phyloP scores from a whole-genome alignment of 108 stramenopile species.

The Bacterosira constricta region DNA sequence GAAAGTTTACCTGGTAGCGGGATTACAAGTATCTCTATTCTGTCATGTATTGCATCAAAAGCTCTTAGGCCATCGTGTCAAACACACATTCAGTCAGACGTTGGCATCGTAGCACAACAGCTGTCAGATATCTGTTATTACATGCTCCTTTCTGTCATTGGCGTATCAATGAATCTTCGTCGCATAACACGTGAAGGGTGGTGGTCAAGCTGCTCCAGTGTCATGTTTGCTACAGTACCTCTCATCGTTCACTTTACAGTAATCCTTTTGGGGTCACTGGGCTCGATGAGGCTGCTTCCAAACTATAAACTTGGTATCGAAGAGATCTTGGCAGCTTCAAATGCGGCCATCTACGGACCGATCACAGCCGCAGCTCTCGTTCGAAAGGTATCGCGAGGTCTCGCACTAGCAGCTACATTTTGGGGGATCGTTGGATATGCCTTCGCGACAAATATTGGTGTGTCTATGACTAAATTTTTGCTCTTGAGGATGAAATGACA shows the following conservation, averaged over 20 bases:
- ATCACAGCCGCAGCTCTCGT: constrained; percentile 37
- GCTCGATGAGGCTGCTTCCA: constrained; percentile 13
- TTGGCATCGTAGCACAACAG: neutral
- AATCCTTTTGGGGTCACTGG: constrained; percentile 28
- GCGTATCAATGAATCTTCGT: constrained; percentile 19
- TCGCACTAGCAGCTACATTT: too few relatives aligned
- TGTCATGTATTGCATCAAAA: neutral
- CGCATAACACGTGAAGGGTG: constrained; percentile 13
- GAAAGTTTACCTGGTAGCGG: too few relatives aligned
- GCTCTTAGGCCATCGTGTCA: neutral
- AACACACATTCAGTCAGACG: neutral
- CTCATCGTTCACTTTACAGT: constrained; percentile 25
- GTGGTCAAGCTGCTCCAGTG: constrained; percentile 19
- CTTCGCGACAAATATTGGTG: too few relatives aligned
- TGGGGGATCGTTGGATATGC: too few relatives aligned
- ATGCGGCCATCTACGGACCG: constrained; percentile 39
- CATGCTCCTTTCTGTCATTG: constrained; percentile 36
- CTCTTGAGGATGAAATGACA: too few relatives aligned
- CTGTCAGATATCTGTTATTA: constrained; percentile 36
- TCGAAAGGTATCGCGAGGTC: constrained; percentile 3
- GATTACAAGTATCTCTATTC: too few relatives aligned
- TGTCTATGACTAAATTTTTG: too few relatives aligned
- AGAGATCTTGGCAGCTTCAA: constrained; percentile 36
- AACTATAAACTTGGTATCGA: constrained; percentile 20
- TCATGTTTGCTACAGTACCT: constrained; percentile 30